Base-by-base conservation (phyloP, 495 filamentous ascomycete species). In the Terfezia boudieri region DNA sequence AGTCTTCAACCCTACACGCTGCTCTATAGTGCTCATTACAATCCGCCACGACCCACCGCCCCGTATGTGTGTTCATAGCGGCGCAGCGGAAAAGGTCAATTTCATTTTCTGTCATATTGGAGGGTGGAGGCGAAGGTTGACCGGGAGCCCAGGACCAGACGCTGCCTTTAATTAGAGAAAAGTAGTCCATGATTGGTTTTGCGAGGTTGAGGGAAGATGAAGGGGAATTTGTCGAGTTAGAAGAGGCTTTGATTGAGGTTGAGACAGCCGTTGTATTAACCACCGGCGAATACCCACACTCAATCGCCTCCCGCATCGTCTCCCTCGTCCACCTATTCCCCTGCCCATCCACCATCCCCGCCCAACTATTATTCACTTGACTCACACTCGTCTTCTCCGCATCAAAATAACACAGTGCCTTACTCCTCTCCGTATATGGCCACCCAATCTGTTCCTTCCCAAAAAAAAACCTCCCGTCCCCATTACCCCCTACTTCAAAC, bases 301-400 rank as follows among this genome's bases (percentile, higher is more conserved):
- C 59, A 1, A 48, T 16, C 22, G 59, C 17, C 11, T 20, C 36
- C 4, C 50, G 55, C 16, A 59, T 43, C 12, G 38, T 32, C 12
- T 51, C 36, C 8, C 17, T 8, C 8, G 51, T 14, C 20, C 57
- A 59, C 12, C 55, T 10, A 8, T 16, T 37, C 22, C 26, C 50
- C 37, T 50, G 4, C 17, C 52, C 51, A 26, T 59, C 57, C 36
- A 32, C 9, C n/a, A 59, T 10, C 50, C 59, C 56, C 26, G 58
- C 58, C 58, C 58, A 60, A 9, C 56, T 59, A 12, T 52, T 50
- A 37, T 60, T 60, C 16, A 9, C 53, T 11, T 55, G 48, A n/a
- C 46, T 55, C 32, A 60, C 36, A 20, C 36, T 37, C n/a, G 32
- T 12, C 11, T 20, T 46, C 14, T 9, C 17, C 17, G 41, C 8